Evolutionary conservation across 2,329 filamentous ascomycete genomes (phyloP), one percentile per base, ranked within the genome.

Genomic region (Fusarium tricinctum): DNA sequence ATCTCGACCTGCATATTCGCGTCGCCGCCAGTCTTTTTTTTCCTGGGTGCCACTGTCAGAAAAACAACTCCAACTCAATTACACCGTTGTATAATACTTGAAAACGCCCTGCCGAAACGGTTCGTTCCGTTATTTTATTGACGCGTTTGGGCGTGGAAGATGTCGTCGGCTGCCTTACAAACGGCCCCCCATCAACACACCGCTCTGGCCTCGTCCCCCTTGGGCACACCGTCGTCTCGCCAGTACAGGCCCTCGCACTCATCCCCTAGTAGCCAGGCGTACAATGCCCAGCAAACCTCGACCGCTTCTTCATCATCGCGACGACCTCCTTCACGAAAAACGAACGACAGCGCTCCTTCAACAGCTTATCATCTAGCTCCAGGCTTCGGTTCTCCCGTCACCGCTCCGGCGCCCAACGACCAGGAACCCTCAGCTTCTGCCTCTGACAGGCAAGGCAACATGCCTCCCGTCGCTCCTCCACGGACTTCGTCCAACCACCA

Each of bases 401-500:
- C 83, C 53, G 73, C 83, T 68, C 72, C 78, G 76, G 80, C 60
- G 80, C 52, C 48, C 45, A 71, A 62, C 68, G 86, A 46, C 80
- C 84, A 44, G 77, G 82, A 39, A 78, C 81, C 58, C 28, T 73
- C 82, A 19, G 73, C 81, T 56, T 81, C 83, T 20, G 74, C 81
- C 58, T 81, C 83, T 65, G 85, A 86, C 73, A 83, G 84, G 74
- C 82, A 83, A 81, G 86, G 81, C 80, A 87, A 83, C 79, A 88
- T 86, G 81, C 88, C 91, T 53, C 91, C 92, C 23, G 85, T 92
- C 72, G 90, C 91, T 56, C 94, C 92, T 47, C 92, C 92, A 35
- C 88, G 94, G 75, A 94, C 92, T 9, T 97, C 94, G 15, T 96
- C 93, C 43, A 91, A 89, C 68, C 79, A 81, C 65, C 79, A 81